Conservation (phyloP, 148 eudicot genomes). For the Nepenthes mirabilis region DNA sequence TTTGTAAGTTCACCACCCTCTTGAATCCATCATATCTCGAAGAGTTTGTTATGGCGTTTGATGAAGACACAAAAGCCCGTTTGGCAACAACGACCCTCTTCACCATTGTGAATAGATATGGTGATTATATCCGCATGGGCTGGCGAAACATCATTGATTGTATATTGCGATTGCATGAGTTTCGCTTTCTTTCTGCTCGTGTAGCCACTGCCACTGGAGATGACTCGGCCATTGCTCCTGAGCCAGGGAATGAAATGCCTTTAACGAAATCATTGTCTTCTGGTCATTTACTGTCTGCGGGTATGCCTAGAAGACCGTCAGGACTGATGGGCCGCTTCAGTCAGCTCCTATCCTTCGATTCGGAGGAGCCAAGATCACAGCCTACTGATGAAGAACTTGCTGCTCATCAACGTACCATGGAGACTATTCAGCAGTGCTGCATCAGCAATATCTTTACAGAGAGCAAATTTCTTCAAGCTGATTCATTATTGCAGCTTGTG, state of each 20-base stretch:
- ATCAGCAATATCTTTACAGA: conserved; percentile 12
- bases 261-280: neutral
- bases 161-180: conserved; percentile 11
- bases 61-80: conserved; percentile 12
- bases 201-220: conserved; percentile 10
- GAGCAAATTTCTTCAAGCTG: conserved; percentile 13
- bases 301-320: conserved; percentile 5
- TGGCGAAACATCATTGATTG: conserved; percentile 14
- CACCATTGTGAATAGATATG: conserved; percentile 11
- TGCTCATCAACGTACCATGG: conserved; percentile 11
- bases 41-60: conserved; percentile 9
- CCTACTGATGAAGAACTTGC: conserved; percentile 14
- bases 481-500: conserved; percentile 12
- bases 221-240: conserved; percentile 5
- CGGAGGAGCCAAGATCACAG: conserved; percentile 12
- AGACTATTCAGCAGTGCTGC: conserved; percentile 11
- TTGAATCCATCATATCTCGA: conserved; percentile 4
- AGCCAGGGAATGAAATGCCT: conserved; percentile 5
- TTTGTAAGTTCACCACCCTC: conserved; percentile 15
- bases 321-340: conserved; percentile 15
- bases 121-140: conserved; percentile 12
- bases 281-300: conserved; percentile 1
- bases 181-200: conserved; percentile 11
- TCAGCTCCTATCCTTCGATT: conserved; percentile 10
- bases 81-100: conserved; percentile 9